Evolutionary conservation across 495 filamentous ascomycete genomes (phyloP).

Genomic region (Durotheca rogersii): DNA sequence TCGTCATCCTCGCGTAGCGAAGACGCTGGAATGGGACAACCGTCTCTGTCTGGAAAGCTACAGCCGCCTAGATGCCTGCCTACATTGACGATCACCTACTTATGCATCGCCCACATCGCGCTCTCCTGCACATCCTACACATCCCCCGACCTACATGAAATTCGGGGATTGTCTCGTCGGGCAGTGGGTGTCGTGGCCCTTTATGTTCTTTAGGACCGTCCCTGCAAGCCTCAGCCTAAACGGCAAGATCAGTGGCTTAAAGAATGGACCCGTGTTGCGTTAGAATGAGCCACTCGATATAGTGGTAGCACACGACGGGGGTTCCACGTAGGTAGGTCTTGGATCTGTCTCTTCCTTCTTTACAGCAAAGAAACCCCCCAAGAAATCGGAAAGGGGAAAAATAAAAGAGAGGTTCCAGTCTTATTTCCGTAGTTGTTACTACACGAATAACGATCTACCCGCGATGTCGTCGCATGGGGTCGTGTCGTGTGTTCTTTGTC

Average conservation of each 20-base stretch:
- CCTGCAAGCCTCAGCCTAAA: slow-evolving; percentile 39
- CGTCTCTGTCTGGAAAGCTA: not conserved
- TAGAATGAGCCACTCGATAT: slow-evolving; percentile 4
- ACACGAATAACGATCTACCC: not conserved
- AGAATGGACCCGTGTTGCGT: slow-evolving; percentile 9
- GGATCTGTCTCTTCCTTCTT: too few species aligned
- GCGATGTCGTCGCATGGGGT: slow-evolving; percentile 20
- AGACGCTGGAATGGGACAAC: slow-evolving; percentile 9
- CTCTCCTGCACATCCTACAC: slow-evolving; percentile 20
- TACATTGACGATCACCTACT: slow-evolving; percentile 10
- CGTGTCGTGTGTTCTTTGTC: not conserved
- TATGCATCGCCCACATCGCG: slow-evolving; percentile 11
- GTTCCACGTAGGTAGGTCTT: too few species aligned
- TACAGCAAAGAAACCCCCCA: too few species aligned
- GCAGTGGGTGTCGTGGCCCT: slow-evolving; percentile 11
- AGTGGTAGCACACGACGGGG: not conserved
- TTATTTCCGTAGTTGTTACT: too few species aligned
- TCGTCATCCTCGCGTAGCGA: slow-evolving; percentile 2
- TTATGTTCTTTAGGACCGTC: slow-evolving; percentile 18
- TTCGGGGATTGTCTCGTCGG: slow-evolving; percentile 1
- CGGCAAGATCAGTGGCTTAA: slow-evolving; percentile 16
- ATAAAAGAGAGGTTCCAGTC: too few species aligned
- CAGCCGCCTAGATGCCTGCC: not conserved
- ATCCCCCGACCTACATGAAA: slow-evolving; percentile 12
- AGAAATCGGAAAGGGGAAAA: too few species aligned